Conservation (phyloP, 2,329 filamentous ascomycete genomes). For the Alternaria gansuensis region DNA sequence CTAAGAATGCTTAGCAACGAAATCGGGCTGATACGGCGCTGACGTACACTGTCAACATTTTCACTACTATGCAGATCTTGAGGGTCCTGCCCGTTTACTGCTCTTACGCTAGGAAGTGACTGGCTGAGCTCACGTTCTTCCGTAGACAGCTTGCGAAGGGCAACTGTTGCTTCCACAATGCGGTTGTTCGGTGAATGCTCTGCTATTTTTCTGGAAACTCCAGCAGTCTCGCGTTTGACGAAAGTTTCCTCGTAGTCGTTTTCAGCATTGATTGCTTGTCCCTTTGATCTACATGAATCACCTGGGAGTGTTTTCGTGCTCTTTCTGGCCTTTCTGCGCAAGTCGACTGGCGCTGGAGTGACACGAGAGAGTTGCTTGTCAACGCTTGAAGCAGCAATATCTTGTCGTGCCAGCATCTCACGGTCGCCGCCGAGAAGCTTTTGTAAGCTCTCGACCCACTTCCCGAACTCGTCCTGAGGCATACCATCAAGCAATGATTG, state of each 20-base stretch:
- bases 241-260: neutral
- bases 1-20: neutral
- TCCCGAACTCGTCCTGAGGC: constrained; percentile 15
- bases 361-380: neutral
- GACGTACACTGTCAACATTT: neutral
- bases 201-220: neutral
- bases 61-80: neutral
- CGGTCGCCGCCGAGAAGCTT: constrained; percentile 33
- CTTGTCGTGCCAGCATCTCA: constrained; percentile 29
- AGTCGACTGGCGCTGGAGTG: constrained; percentile 20
- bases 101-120: neutral
- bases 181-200: no score
- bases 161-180: neutral
- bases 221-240: constrained; percentile 9
- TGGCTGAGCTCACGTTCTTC: neutral
- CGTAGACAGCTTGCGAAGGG: constrained; percentile 11
- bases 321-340: neutral
- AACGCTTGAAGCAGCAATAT: neutral
- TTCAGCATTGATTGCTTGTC: neutral
- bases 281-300: neutral
- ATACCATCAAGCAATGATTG: constrained; percentile 20
- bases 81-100: neutral
- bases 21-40: neutral
- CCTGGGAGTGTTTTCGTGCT: neutral
- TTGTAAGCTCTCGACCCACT: constrained; percentile 31